Evolutionary conservation across 75 land plant genomes (phyloP).

Genomic region (Cunninghamia lanceolata): DNA sequence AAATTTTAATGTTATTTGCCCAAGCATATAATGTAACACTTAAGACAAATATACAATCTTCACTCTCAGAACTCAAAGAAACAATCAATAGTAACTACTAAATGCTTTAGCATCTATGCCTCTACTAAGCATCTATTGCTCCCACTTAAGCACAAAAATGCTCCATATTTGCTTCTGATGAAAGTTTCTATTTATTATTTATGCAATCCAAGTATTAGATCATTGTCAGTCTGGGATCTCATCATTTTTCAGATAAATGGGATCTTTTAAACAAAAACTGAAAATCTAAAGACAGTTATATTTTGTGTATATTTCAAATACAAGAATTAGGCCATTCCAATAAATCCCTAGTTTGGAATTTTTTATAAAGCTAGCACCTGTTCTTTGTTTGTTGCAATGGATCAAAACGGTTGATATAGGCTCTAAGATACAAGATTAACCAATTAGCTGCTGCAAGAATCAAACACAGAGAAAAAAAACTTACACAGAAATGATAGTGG

Average conservation of each 20-base stretch:
- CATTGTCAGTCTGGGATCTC: neutral
- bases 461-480: neutral
- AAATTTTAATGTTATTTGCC: neutral
- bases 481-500: constrained; percentile 19
- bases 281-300: neutral
- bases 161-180: neutral
- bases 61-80: neutral
- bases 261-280: neutral
- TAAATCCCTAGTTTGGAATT: neutral
- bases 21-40: neutral
- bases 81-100: neutral
- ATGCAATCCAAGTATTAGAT: neutral
- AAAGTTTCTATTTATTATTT: neutral
- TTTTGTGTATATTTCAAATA: neutral
- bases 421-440: neutral
- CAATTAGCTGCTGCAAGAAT: neutral
- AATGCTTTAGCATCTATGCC: neutral
- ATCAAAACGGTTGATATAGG: neutral
- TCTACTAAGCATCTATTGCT: neutral
- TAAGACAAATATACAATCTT: neutral
- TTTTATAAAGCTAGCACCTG: neutral
- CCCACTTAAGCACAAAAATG: neutral
- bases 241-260: neutral
- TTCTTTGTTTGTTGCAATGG: neutral
- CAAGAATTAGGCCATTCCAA: neutral